A percentile compares a stretch with the other conserved stretches of the same genome.
Evolutionary conservation across 768 basidiomycete genomes (phyloP).

Genomic region (Macrolepiota albuminosa): DNA sequence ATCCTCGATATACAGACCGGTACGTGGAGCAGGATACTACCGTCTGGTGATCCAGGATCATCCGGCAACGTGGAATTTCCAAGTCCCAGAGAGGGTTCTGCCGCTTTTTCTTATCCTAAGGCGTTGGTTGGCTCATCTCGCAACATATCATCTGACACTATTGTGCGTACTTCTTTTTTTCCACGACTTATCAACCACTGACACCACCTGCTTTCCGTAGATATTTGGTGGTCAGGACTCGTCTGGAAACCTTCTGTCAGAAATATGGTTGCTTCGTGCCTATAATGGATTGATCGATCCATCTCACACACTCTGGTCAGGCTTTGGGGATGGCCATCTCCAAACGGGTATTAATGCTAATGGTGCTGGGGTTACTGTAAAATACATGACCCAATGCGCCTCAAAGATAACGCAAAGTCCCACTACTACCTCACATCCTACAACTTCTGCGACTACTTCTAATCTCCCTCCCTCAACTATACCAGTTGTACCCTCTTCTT

Average conservation of each 20-base stretch:
- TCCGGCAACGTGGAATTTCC: constrained; percentile 49
- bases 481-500: constrained; percentile 4
- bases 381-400: constrained; percentile 61
- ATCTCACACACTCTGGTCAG: constrained; percentile 54
- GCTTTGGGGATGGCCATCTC: constrained; percentile 60
- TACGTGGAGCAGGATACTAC: constrained; percentile 68
- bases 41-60: constrained; percentile 70
- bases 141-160: constrained; percentile 52
- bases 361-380: constrained; percentile 60
- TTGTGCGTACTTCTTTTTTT: constrained; percentile 32
- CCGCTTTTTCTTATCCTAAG: constrained; percentile 47
- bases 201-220: constrained; percentile 19
- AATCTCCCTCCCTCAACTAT: constrained; percentile 17
- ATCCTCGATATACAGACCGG: constrained; percentile 58
- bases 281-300: constrained; percentile 59
- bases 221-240: constrained; percentile 74
- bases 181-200: background rate
- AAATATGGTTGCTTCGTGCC: constrained; percentile 74
- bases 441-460: background rate
- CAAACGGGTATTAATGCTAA: constrained; percentile 59
- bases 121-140: constrained; percentile 55
- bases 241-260: constrained; percentile 61
- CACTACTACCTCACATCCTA: constrained; percentile 13
- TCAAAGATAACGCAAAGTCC: constrained; percentile 23
- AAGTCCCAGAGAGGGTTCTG: constrained; percentile 66